A percentile compares a stretch with the other conserved stretches of the same genome.
Evolutionary conservation across 805 yeast genomes (phyloP).

Genomic region (Candida yuanshanica): DNA sequence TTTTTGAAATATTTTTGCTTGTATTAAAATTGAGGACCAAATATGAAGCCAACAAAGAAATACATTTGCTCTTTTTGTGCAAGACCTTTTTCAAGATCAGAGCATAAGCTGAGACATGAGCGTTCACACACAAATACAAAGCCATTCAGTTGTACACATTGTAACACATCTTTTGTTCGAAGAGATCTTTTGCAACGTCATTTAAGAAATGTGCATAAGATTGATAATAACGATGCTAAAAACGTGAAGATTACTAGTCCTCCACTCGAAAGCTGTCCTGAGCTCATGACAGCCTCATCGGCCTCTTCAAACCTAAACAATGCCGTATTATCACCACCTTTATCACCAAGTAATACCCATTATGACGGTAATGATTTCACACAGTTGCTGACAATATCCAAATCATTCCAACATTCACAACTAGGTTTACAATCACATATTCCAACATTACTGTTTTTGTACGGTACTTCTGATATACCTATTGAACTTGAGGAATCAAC

Average conservation of each 20-base stretch:
- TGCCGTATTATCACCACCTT: background rate
- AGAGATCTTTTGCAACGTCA: conserved; percentile 14
- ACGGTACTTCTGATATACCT: conserved; percentile 11
- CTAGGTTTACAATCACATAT: conserved; percentile 3
- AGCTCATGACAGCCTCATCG: too few species aligned
- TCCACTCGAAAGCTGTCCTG: background rate
- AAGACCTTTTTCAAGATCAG: conserved; percentile 13
- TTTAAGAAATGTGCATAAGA: conserved; percentile 12
- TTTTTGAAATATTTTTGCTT: background rate
- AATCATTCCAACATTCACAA: conserved; percentile 2
- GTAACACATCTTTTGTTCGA: conserved; percentile 13
- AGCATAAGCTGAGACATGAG: conserved; percentile 14
- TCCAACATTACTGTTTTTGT: conserved; percentile 9
- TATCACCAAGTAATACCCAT: background rate
- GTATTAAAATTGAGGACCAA: background rate
- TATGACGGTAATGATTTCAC: conserved; percentile 4
- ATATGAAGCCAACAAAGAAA: conserved; percentile 7
- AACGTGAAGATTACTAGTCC: background rate
- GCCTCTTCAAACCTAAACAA: too few species aligned
- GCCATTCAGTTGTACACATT: conserved; percentile 10
- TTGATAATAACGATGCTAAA: background rate
- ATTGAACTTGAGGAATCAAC: conserved; percentile 3
- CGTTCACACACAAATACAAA: conserved; percentile 16
- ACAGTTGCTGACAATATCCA: conserved; percentile 6
- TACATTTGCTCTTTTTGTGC: conserved; percentile 15